phyloP scores from a whole-genome alignment of 2,329 filamentous ascomycete genomes.

The Colletotrichum tanaceti region DNA sequence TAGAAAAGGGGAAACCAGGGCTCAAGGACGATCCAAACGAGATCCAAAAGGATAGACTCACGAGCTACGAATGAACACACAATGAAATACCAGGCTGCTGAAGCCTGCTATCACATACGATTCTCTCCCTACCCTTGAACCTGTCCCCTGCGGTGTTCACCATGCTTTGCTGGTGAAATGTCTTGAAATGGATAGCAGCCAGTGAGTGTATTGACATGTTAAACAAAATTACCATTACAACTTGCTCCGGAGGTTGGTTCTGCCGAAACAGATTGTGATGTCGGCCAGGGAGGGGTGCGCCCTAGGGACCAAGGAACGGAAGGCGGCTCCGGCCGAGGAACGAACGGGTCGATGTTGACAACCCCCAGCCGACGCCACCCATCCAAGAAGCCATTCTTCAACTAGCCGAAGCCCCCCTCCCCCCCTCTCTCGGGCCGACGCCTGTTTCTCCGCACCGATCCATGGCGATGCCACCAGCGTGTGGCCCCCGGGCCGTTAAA shows the following conservation, averaged over 20 bases:
- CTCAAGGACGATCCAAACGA: constrained; percentile 35
- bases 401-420: neutral
- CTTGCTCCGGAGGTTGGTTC: neutral
- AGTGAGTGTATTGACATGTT: neutral
- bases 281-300: neutral
- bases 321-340: neutral
- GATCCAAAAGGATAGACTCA: constrained; percentile 43
- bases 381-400: neutral
- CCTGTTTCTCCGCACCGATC: neutral
- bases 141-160: neutral
- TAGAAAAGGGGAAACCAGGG: constrained; percentile 33
- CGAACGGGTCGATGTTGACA: neutral
- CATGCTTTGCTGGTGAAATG: neutral
- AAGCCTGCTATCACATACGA: constrained; percentile 7
- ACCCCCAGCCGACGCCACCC: neutral
- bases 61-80: constrained; percentile 42
- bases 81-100: constrained; percentile 38
- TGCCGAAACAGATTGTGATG: neutral
- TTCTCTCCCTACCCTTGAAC: neutral
- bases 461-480: neutral
- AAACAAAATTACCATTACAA: too few species aligned
- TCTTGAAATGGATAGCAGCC: too few species aligned
- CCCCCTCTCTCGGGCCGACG: neutral
- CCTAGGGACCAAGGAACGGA: neutral
- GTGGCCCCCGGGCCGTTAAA: neutral